Evolutionary conservation across 1,284 basidiomycete genomes (phyloP).

Genomic region (Anthracocystis panici-leucophaei): DNA sequence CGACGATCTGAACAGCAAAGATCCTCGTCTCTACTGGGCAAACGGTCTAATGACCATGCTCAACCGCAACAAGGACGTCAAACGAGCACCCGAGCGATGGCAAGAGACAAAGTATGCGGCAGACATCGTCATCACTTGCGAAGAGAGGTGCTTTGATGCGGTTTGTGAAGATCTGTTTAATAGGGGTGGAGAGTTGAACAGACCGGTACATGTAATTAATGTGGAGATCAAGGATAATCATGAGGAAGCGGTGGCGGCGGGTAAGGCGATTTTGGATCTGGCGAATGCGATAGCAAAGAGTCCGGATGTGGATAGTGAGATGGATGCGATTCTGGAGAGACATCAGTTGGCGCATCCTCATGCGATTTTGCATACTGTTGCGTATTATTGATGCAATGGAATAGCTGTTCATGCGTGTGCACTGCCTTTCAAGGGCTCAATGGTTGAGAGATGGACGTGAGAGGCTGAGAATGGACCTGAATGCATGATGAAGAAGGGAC

Average conservation of each 20-base stretch:
- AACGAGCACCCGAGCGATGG: slow-evolving; percentile 94
- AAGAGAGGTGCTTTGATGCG: slow-evolving; percentile 97
- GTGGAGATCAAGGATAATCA: slow-evolving; percentile 99
- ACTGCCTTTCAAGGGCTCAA: too few relatives aligned
- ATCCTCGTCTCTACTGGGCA: slow-evolving; percentile 85
- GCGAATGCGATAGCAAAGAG: slow-evolving; percentile 77
- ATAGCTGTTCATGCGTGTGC: too few relatives aligned
- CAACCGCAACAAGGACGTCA: slow-evolving; percentile 92
- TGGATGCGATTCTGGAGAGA: slow-evolving; percentile 82
- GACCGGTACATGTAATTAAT: slow-evolving; percentile 95
- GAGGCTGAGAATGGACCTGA: too few relatives aligned
- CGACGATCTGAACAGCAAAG: slow-evolving; percentile 88
- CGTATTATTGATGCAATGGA: slow-evolving; percentile 48
- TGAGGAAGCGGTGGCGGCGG: slow-evolving; percentile 95
- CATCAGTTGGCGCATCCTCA: slow-evolving; percentile 94
- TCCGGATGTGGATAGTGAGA: slow-evolving; percentile 87
- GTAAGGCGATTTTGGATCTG: slow-evolving; percentile 94
- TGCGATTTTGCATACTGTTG: slow-evolving; percentile 83
- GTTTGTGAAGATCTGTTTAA: slow-evolving; percentile 95
- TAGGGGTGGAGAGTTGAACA: slow-evolving; percentile 90
- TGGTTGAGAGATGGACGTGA: too few relatives aligned
- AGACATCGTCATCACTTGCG: slow-evolving; percentile 98
- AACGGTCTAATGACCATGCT: slow-evolving; percentile 98
- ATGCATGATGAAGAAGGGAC: too few relatives aligned
- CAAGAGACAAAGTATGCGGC: slow-evolving; percentile 88